These are phyloP conservation scores for Malassezia globosa DNA, from an alignment of 1,284 basidiomycete genomes.

Conservation along the genomic window DNA sequence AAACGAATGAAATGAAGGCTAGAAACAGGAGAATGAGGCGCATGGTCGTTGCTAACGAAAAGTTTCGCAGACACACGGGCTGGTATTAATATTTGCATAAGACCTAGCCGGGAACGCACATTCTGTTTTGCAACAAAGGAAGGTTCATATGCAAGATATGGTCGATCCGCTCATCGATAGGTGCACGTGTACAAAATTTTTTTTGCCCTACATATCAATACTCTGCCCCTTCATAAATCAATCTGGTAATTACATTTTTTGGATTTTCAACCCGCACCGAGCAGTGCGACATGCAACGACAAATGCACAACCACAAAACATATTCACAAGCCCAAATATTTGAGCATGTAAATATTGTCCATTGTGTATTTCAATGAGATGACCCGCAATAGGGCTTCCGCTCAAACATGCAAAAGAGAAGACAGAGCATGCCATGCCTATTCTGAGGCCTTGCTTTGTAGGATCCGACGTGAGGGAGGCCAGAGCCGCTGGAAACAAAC, in stretches of 20 bases:
- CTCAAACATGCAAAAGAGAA: neutral
- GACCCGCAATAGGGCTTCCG: constrained; percentile 2
- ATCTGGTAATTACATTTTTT: no score
- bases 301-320: neutral
- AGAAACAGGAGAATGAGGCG: neutral
- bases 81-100: no score
- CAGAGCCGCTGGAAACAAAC: neutral
- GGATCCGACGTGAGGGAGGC: neutral
- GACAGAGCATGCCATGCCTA: neutral
- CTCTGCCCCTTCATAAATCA: no score
- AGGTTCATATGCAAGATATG: no score
- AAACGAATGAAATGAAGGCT: neutral
- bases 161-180: no score
- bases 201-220: no score
- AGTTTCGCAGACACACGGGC: neutral
- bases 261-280: no score
- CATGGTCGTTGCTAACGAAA: neutral
- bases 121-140: no score
- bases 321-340: neutral
- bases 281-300: neutral
- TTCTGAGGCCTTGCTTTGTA: neutral
- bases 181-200: no score
- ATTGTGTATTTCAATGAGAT: neutral
- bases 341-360: constrained; percentile 1
- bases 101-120: no score